phyloP scores from a whole-genome alignment of 805 yeast genomes.

The Myxozyma monticola region DNA sequence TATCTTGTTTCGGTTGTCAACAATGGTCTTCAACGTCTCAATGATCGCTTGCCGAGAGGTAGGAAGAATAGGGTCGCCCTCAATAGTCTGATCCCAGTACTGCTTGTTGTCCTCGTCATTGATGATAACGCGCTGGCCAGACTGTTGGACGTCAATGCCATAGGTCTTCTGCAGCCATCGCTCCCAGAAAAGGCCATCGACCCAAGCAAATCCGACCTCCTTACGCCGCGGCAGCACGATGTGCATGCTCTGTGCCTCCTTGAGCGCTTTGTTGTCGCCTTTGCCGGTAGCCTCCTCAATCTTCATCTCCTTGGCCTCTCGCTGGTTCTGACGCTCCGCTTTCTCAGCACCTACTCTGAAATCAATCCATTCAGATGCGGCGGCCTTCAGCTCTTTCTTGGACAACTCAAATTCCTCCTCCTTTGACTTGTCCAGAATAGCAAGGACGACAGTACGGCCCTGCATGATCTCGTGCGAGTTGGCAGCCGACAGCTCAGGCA shows the following conservation, averaged over 20 bases:
- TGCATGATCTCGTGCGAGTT: slow-evolving; percentile 38
- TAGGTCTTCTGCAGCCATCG: slow-evolving; percentile 38
- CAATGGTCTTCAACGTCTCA: slow-evolving; percentile 21
- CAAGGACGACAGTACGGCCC: slow-evolving; percentile 38
- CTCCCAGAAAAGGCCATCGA: slow-evolving; percentile 40
- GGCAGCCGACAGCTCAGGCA: slow-evolving; percentile 42
- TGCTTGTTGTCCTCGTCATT: slow-evolving; percentile 34
- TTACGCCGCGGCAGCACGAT: slow-evolving; percentile 33
- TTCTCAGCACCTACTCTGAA: slow-evolving; percentile 30
- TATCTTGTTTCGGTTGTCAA: slow-evolving; percentile 18
- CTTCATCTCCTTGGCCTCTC: slow-evolving; percentile 37
- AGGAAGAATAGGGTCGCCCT: slow-evolving; percentile 32
- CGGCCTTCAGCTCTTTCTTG: slow-evolving; percentile 35
- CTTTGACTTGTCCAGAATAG: slow-evolving; percentile 37
- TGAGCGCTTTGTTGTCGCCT: slow-evolving; percentile 37
- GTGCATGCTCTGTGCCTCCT: slow-evolving; percentile 35
- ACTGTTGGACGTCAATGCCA: slow-evolving; percentile 32
- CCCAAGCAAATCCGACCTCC: slow-evolving; percentile 41
- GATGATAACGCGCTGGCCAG: slow-evolving; percentile 35
- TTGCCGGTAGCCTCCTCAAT: slow-evolving; percentile 39
- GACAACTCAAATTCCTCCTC: slow-evolving; percentile 31
- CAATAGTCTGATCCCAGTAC: slow-evolving; percentile 37
- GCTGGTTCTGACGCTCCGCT: slow-evolving; percentile 34
- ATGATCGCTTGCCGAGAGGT: slow-evolving; percentile 8
- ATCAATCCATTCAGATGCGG: slow-evolving; percentile 37